Conservation (phyloP, 805 yeast genomes). For the Metschnikowia shivogae region DNA sequence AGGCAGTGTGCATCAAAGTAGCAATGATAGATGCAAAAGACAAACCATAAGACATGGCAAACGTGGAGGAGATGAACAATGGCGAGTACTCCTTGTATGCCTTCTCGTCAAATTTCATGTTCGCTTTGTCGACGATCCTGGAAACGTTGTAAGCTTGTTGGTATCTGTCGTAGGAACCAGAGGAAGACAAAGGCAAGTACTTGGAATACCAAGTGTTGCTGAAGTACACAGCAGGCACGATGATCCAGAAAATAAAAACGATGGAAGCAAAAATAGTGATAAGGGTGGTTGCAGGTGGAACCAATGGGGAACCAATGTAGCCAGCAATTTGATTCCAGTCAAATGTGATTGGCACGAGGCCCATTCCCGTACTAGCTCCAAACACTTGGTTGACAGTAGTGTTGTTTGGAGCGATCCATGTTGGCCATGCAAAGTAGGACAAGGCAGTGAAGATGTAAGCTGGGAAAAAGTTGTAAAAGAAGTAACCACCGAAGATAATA, state of each 20-base stretch:
- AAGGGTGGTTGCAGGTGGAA: slow-evolving; percentile 56
- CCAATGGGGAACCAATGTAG: slow-evolving; percentile 57
- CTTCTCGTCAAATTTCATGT: slow-evolving; percentile 39
- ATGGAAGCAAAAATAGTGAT: slow-evolving; percentile 37
- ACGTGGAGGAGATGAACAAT: slow-evolving; percentile 54
- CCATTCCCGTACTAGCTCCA: slow-evolving; percentile 60
- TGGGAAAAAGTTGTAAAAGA: slow-evolving; percentile 16
- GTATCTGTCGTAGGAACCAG: slow-evolving; percentile 48
- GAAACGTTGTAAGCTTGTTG: slow-evolving; percentile 48
- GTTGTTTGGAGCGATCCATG: slow-evolving; percentile 64
- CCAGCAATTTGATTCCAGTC: slow-evolving; percentile 64
- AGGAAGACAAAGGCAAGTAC: slow-evolving; percentile 54
- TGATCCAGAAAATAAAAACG: slow-evolving; percentile 44
- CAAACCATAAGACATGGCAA: slow-evolving; percentile 56
- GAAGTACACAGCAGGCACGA: slow-evolving; percentile 50
- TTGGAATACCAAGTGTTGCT: slow-evolving; percentile 56
- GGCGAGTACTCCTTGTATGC: slow-evolving; percentile 61
- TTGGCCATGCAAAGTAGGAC: slow-evolving; percentile 57
- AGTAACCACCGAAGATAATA: slow-evolving; percentile 8
- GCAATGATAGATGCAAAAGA: slow-evolving; percentile 59
- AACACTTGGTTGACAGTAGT: slow-evolving; percentile 60
- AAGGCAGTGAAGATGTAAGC: slow-evolving; percentile 52
- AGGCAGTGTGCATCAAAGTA: slow-evolving; percentile 51
- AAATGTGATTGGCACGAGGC: slow-evolving; percentile 61
- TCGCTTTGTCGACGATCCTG: slow-evolving; percentile 39